Base-by-base conservation (phyloP, 257 asterid genomes). In the Nicotiana benthamiana region DNA sequence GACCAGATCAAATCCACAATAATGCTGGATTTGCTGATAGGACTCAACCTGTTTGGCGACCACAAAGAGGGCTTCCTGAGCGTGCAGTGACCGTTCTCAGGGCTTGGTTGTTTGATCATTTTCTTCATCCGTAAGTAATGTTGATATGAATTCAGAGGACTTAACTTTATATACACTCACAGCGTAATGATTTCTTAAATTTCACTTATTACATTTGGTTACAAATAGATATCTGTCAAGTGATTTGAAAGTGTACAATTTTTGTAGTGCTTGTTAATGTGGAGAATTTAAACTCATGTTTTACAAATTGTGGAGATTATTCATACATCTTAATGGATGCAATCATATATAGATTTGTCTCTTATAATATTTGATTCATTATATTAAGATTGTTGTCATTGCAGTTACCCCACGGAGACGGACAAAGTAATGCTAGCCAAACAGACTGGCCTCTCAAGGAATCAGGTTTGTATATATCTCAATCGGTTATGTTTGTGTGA, bases 41-140 rank as follows among this genome's bases (percentile, higher is more conserved):
- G 88, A 53, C 87, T 52, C 97, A 90, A 60, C 98, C 98, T 17
- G 93, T 94, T 34, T 96, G 99, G 99, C 91, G 99, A 3, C 98
- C 99, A 3, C 99, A 96, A 83, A 81, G 98, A 85, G 99, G 99
- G 3, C 97, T 96, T 9, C 99, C 99, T 0, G 99, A 96, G 82
- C 97, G 93, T 24, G 99, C 99, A 79, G 99, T 96, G 2, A 84
- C 94, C 3, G 97, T 96, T 52, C 97, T 96, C 9, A 92, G 97
- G 1, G 90, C 98, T 11, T 96, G 99, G 99, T 59, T 96, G 82
- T 96, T 94, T 67, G 99, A 94, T 54, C 99, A 96, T 83, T 96
- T 96, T 75, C 86, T 96, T 22, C 99, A 96, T 86, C 99, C 99
- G 99, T 96, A 89, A 91, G 99, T 84, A 28, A 3, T 12, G 28